Conservation (phyloP, 2,329 filamentous ascomycete species). For the Gaeumannomyces sp. region DNA sequence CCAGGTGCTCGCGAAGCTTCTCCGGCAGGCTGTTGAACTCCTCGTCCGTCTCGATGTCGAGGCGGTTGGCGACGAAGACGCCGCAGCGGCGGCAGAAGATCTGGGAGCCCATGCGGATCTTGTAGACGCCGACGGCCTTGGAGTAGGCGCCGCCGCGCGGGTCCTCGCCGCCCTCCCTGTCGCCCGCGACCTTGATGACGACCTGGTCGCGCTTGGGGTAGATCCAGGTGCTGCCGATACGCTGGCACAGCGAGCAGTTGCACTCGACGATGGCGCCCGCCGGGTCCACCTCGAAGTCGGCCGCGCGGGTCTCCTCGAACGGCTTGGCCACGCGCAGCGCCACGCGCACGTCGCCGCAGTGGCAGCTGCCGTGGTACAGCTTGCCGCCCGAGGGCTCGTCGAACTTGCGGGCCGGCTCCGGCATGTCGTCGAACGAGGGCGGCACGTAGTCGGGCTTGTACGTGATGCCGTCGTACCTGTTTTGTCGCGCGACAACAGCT, state of each 20-base stretch:
- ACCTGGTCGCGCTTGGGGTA: constrained; percentile 35
- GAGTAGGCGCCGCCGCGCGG: constrained; percentile 23
- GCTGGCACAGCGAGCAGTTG: constrained; percentile 45
- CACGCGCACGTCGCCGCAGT: constrained; percentile 43
- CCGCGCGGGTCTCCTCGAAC: constrained; percentile 25
- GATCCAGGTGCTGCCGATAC: constrained; percentile 38
- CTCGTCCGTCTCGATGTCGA: constrained; percentile 27
- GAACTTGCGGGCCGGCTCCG: constrained; percentile 25
- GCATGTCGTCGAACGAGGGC: constrained; percentile 32
- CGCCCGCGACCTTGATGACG: constrained; percentile 29
- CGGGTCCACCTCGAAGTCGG: constrained; percentile 16
- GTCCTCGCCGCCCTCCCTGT: constrained; percentile 13
- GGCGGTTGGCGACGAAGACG: constrained; percentile 32
- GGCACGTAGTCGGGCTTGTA: constrained; percentile 27
- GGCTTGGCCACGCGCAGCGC: constrained; percentile 34
- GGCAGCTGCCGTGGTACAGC: constrained; percentile 44
- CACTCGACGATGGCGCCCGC: constrained; percentile 31
- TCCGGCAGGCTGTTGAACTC: constrained; percentile 28
- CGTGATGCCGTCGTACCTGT: constrained; percentile 32
- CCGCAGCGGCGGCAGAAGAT: constrained; percentile 44
- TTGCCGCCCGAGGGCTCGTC: constrained; percentile 28
- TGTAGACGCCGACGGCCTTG: constrained; percentile 22
- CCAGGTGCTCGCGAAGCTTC: constrained; percentile 16
- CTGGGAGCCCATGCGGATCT: constrained; percentile 28
- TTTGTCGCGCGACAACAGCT: background rate